These are phyloP conservation scores for Colletotrichum tropicicola DNA, from an alignment of 2,329 filamentous ascomycete genomes.

Conservation along the genomic window DNA sequence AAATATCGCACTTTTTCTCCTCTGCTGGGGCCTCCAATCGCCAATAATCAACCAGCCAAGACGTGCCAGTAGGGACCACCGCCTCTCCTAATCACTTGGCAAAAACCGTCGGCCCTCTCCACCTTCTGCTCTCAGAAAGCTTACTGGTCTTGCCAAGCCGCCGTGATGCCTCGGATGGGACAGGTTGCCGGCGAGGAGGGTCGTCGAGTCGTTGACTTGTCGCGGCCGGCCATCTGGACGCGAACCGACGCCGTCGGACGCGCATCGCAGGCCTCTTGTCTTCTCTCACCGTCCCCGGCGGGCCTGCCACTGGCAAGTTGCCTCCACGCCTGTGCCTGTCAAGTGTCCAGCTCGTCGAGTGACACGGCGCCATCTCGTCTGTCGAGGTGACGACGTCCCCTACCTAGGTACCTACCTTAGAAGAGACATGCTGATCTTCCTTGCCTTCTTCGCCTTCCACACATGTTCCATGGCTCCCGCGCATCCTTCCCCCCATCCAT, in stretches of 20 bases:
- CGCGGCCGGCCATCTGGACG: no score
- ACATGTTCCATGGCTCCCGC: conserved; percentile 16
- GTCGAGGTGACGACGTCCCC: neutral
- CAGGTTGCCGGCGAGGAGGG: neutral
- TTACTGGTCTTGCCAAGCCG: conserved; percentile 25
- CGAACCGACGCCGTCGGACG: no score
- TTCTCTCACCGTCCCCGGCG: no score
- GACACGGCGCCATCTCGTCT: neutral
- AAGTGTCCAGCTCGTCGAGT: conserved; percentile 3
- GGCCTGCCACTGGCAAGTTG: neutral
- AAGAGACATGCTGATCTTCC: neutral
- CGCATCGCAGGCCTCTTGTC: no score
- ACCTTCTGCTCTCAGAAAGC: conserved; percentile 28
- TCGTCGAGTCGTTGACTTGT: no score
- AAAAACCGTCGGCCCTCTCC: conserved; percentile 6
- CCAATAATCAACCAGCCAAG: conserved; percentile 6
- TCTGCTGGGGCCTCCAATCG: neutral
- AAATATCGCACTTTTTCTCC: conserved; percentile 15
- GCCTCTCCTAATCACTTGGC: conserved; percentile 23
- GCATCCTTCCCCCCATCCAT: neutral
- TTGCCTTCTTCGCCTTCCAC: conserved; percentile 16
- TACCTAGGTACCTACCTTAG: neutral
- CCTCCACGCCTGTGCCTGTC: neutral
- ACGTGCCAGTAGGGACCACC: neutral
- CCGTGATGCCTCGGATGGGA: conserved; percentile 22